Base-by-base conservation (phyloP, 176 grass and related monocot species). In the Raddia distichophylla region DNA sequence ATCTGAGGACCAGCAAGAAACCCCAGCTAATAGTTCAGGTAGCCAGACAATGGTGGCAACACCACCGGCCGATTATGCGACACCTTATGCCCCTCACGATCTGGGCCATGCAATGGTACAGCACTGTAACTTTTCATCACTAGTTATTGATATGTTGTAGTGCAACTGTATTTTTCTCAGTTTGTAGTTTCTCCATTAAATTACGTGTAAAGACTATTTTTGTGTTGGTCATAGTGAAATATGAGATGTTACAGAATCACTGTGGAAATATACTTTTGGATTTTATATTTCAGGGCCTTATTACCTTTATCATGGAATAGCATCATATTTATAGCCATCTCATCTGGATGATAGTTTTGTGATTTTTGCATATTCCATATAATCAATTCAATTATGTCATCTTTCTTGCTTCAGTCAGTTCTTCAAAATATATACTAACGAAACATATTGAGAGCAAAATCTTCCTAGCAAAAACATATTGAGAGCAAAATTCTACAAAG, bases 21-120 rank as follows among this genome's bases (percentile, higher is more conserved):
- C 74, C 61, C 62, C 79, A 68, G 74, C 76, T 79, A 82, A 74
- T 74, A 78, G 79, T 79, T 65, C 69, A 79, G 83, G 63, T 73
- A 86, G 84, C 66, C 83, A 90, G 71, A 67, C 83, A 47, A 67
- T 82, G 14, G 84, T 86, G 62, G 80, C 74, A 52, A 90, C 88
- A 73, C 83, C 88, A 82, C 22, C 83, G 5, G 47, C 67, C n/a
- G 88, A 90, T 62, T 90, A 79, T 69, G 60, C 83, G 45, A 6
- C 84, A 56, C 17, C 88, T 60, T 90, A 79, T 90, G 74, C 60
- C 68, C 79, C 76, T 82, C 88, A 52, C 55, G 84, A 86, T 43
- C 58, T 60, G 62, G 49, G 14, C 74, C 83, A 78, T 78, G 79
- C 79, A 79, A 83, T 90, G 88, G 88, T 90, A 83, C 40, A 27